Percentiles rank a stretch among this genome's conserved stretches.
Conservation (phyloP, 169 alveolate species). For the Plasmodium berghei region DNA sequence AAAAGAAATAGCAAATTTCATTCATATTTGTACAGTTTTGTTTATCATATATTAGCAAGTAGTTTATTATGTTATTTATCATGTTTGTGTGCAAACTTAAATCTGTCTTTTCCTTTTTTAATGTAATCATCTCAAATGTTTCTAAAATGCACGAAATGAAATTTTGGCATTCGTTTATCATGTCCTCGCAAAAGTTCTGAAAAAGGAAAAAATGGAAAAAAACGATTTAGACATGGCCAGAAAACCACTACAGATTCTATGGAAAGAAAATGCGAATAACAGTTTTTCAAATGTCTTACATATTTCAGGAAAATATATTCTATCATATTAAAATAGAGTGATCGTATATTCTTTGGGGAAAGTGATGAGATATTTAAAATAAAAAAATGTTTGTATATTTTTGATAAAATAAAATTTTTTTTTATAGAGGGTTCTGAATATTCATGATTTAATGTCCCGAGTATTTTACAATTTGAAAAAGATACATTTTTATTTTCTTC, state of each 20-base stretch:
- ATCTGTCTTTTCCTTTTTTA: neutral
- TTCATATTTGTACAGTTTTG: conserved; percentile 18
- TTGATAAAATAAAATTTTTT: neutral
- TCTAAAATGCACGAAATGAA: conserved; percentile 30
- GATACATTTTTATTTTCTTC: conserved; percentile 6
- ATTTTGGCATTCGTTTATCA: conserved; percentile 43
- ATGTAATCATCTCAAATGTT: conserved; percentile 8
- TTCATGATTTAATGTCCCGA: conserved; percentile 28
- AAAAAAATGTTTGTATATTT: conserved; percentile 13
- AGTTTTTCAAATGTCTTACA: neutral
- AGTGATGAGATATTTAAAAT: conserved; percentile 11
- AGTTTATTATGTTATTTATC: conserved; percentile 30
- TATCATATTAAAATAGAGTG: conserved; percentile 27
- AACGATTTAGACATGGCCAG: neutral
- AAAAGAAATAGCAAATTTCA: conserved; percentile 15
- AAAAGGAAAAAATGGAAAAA: neutral
- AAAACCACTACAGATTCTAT: neutral
- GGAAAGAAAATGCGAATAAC: neutral
- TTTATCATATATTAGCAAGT: conserved; percentile 34
- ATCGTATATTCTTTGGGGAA: conserved; percentile 7
- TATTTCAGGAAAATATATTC: conserved; percentile 56
- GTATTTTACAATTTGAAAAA: conserved; percentile 1
- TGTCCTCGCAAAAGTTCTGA: conserved; percentile 62
- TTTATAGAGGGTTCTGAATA: neutral
- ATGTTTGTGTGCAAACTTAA: conserved; percentile 10